Evolutionary conservation across 176 grass and related monocot species (phyloP).

Genomic region (Phoenix dactylifera): DNA sequence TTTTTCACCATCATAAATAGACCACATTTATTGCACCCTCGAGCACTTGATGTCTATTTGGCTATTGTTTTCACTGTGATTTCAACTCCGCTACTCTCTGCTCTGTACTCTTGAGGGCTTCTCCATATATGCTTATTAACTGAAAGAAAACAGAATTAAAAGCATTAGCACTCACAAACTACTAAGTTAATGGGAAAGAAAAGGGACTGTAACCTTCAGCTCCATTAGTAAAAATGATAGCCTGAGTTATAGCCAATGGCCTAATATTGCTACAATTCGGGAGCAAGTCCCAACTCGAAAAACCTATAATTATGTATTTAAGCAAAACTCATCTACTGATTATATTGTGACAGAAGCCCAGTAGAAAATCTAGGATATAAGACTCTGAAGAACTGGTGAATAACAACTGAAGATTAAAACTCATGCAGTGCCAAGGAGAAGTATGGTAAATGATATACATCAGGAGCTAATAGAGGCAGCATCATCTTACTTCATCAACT

Average conservation of each 20-base stretch:
- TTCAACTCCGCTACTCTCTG: constrained; percentile 57
- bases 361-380: too few relatives aligned
- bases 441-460: neutral
- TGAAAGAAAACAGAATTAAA: constrained; percentile 11
- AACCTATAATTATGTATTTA: too few relatives aligned
- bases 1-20: too few relatives aligned
- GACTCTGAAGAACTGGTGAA: too few relatives aligned
- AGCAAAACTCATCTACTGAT: too few relatives aligned
- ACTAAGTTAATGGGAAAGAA: neutral
- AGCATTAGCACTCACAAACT: too few relatives aligned
- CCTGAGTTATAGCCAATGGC: too few relatives aligned
- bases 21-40: too few relatives aligned
- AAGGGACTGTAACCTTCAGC: neutral
- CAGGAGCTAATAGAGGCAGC: neutral
- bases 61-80: constrained; percentile 27
- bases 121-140: constrained; percentile 76
- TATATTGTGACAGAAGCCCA: too few relatives aligned
- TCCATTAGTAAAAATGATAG: neutral
- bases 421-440: too few relatives aligned
- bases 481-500: constrained; percentile 62
- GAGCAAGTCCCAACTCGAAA: too few relatives aligned
- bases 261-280: too few relatives aligned
- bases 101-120: constrained; percentile 64
- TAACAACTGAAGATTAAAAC: neutral
- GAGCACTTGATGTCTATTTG: neutral